These are phyloP conservation scores for Aspergillus indologenus DNA, from an alignment of 495 filamentous ascomycete species.

Conservation along the genomic window DNA sequence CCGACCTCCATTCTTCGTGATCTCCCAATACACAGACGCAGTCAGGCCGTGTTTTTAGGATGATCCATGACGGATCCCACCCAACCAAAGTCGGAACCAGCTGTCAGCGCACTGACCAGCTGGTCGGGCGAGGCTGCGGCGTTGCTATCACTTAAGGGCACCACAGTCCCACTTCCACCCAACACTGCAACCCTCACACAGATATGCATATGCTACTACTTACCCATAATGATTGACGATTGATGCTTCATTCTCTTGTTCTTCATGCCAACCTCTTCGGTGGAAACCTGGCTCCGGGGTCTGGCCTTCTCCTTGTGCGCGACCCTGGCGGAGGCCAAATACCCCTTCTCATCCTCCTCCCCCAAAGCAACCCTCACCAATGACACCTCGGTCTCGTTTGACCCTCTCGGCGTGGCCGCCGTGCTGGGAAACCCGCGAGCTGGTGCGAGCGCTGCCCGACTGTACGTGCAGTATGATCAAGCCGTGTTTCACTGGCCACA, in stretches of 20 bases:
- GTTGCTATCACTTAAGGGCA: no score
- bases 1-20: no score
- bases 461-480: conserved; percentile 30
- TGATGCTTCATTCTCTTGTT: not conserved
- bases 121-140: no score
- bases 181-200: no score
- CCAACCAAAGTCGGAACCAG: no score
- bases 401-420: conserved; percentile 32
- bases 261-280: not conserved
- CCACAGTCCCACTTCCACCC: no score
- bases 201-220: no score
- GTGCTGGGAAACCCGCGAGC: conserved; percentile 30
- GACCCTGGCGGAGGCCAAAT: conserved; percentile 11
- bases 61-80: no score
- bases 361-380: conserved; percentile 12
- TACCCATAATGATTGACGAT: no score
- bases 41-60: no score
- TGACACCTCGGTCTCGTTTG: conserved; percentile 25
- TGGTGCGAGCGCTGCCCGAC: conserved; percentile 23
- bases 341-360: conserved; percentile 10
- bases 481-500: conserved; percentile 31
- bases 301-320: conserved; percentile 2
- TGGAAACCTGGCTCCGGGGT: conserved; percentile 6
- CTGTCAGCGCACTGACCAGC: no score
- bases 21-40: no score